Base-by-base conservation (phyloP, 441 rosid species). In the Lagerstroemia fauriei region DNA sequence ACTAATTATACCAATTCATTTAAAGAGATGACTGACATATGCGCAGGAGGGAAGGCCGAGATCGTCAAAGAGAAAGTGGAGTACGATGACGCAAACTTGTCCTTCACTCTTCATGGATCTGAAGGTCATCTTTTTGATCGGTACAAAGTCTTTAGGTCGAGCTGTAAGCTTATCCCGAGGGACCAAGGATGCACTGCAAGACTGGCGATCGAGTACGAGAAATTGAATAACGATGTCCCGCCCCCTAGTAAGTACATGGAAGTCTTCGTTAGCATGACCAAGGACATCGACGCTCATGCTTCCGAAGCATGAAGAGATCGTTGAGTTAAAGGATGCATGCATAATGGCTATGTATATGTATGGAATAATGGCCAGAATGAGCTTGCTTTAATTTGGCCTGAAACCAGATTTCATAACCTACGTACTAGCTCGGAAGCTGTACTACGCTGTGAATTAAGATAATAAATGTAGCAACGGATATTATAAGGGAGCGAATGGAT, bases 101-200 rank as follows among this genome's bases (percentile, higher is more conserved):
- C n/a, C 1, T 17, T 71, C 66, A 71, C 61, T 7, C 82, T 79
- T 20, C 66, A 79, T 7, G 82, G 82, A 71, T 13, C 51, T 18
- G 77, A 79, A 72, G 82, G 82, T 17, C 68, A 79, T 16, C 11
- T 70, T 24, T 53, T 47, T 22, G 25, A 24, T 2, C 0, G 25
- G 3, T 79, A 79, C 82, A 79, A 79, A 65, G 76, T 79, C 16
- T 79, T 68, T 32, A 79, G 24, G 82, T 48, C 82, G 4, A 14
- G 3, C 48, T 79, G 70, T 57, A 70, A 70, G 51, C 50, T n/a
- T 1, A n/a, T 70, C 76, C 44, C 82, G 6, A 32, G 70, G 76
- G 76, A 51, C n/a, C 7, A 53, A 24, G 56, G 77, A 22, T 51
- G 76, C 18, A 44, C 56, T 57, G 82, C 77, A 7, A 70, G 34